Base-by-base conservation (phyloP, 2,329 filamentous ascomycete species). In the Paracoccidioides brasiliensis region DNA sequence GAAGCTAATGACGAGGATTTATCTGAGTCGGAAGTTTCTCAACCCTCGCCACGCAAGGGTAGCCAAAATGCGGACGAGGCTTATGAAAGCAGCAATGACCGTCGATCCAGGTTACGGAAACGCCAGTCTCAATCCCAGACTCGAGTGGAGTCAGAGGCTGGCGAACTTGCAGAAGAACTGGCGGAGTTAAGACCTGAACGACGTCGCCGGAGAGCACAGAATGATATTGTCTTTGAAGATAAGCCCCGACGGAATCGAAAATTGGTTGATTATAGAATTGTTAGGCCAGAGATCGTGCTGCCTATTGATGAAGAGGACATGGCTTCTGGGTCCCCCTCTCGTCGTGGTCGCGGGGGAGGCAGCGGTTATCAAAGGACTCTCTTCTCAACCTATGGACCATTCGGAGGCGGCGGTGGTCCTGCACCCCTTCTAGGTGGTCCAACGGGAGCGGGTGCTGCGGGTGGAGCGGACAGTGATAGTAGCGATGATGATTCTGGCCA, bases 361-460 rank as follows among this genome's bases (percentile, higher is more conserved):
- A 74, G 75, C 7, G 74, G 75, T 9, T 89, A 84, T 83, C 88
- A 91, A 66, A 85, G 90, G 52, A 88, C 80, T 56, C 78, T 97
- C 37, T 91, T 95, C 71, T 90, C 89, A 28, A 95, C 90, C 0
- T 88, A 85, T 66, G 93, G 93, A 7, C 93, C 93, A 2, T 97
- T 98, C 70, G 93, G 90, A 57, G 90, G 93, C 44, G 87, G 86
- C 48, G 83, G 84, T 45, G 88, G 88, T 40, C 79, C 79, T 44
- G 79, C 83, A 37, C 81, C 88, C 14, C 76, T 93, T 10, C 79
- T 91, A 55, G 83, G 78, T 58, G 88, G 88, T 0, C 84, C 86
- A 4, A 87, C 84, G n/a, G 67, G 67, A 15, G 66, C 66, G 76
- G 86, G 84, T 55, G 86, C 86, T 28, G 81, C 82, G 58, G 90